A percentile compares a stretch with the other conserved stretches of the same genome.
Conservation (phyloP, 176 grass and related monocot genomes). For the Rhynchospora tenuis region DNA sequence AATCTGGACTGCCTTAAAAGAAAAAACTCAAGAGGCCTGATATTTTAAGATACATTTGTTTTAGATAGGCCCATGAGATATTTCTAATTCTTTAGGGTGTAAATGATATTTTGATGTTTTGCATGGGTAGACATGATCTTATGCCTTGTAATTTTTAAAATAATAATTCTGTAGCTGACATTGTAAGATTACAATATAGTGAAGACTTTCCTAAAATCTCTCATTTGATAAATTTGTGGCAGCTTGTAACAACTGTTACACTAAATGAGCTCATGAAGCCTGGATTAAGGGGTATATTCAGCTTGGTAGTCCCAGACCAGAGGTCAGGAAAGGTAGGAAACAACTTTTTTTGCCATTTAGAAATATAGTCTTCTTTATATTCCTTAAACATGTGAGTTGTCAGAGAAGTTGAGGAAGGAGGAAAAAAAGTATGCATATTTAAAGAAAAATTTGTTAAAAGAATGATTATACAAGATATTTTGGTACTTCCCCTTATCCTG, state of each 20-base stretch:
- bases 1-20: not conserved
- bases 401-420: not conserved
- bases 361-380: not conserved
- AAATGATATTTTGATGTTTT: not conserved
- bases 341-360: not conserved
- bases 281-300: constrained; percentile 63
- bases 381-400: not conserved
- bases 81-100: not conserved
- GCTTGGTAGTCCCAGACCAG: constrained; percentile 67
- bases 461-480: not conserved
- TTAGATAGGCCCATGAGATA: not conserved
- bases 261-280: constrained; percentile 51
- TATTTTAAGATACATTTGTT: not conserved
- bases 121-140: not conserved
- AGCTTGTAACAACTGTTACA: constrained; percentile 63
- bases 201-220: not conserved
- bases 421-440: not conserved
- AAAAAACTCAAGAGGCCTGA: not conserved
- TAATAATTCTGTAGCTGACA: not conserved
- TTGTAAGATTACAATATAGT: not conserved
- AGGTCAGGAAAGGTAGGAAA: constrained; percentile 60
- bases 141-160: not conserved
- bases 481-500: not conserved
- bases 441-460: not conserved
- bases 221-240: constrained; percentile 21